These are phyloP conservation scores for Verruconis gallopava DNA, from an alignment of 2,329 filamentous ascomycete species.

Conservation along the genomic window DNA sequence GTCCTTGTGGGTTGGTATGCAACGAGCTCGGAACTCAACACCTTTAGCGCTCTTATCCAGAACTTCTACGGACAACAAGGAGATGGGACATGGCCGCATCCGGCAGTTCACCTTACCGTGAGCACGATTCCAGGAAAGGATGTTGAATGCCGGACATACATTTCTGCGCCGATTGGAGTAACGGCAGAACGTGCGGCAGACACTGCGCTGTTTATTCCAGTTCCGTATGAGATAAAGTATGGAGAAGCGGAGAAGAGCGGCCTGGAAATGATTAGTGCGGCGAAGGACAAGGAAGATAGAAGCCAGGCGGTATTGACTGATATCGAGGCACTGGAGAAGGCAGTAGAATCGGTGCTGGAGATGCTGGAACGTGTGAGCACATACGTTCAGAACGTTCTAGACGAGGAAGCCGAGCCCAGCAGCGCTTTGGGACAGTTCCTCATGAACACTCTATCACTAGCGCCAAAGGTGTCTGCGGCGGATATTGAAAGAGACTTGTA, in stretches of 20 bases:
- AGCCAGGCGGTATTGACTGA: constrained; percentile 66
- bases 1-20: constrained; percentile 97
- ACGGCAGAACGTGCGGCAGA: constrained; percentile 90
- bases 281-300: constrained; percentile 66
- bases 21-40: constrained; percentile 92
- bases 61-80: constrained; percentile 98
- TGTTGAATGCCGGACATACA: constrained; percentile 86
- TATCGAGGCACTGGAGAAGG: constrained; percentile 76
- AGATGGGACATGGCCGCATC: constrained; percentile 92
- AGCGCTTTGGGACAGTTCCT: constrained; percentile 90
- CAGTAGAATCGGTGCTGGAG: constrained; percentile 74
- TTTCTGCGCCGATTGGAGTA: constrained; percentile 87
- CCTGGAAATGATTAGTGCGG: constrained; percentile 71
- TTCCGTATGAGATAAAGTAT: constrained; percentile 88
- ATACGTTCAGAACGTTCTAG: constrained; percentile 86
- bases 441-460: constrained; percentile 82
- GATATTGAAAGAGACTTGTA: constrained; percentile 93
- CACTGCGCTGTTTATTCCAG: constrained; percentile 93
- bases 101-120: constrained; percentile 93
- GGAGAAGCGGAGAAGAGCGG: constrained; percentile 64
- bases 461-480: constrained; percentile 82
- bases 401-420: constrained; percentile 82
- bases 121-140: constrained; percentile 79
- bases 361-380: constrained; percentile 84
- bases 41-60: constrained; percentile 95